Evolutionary conservation across 768 basidiomycete species (phyloP).

Genomic region (Lactarius pseudohatsudake): DNA sequence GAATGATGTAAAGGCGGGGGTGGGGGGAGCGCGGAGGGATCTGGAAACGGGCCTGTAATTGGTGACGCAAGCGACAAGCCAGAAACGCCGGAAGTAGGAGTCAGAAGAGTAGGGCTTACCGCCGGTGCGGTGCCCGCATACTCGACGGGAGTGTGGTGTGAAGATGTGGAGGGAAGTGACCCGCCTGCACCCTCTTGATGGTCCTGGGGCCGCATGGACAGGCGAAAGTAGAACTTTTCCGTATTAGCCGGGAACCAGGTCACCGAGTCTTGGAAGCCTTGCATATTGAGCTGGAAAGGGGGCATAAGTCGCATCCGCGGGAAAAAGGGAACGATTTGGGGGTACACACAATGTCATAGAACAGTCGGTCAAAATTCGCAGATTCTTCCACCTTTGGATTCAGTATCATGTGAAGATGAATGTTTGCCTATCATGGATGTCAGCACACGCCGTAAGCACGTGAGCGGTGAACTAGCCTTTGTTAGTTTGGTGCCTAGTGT

Average conservation of each 20-base stretch:
- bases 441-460: conserved; percentile 16
- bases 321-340: not conserved
- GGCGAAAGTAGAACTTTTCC: conserved; percentile 22
- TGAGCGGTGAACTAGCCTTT: conserved; percentile 22
- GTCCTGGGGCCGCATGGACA: conserved; percentile 21
- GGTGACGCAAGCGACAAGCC: conserved; percentile 25
- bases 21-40: conserved; percentile 10
- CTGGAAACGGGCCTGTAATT: conserved; percentile 16
- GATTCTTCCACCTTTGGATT: conserved; percentile 20
- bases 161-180: conserved; percentile 4
- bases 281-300: conserved; percentile 20
- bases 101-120: conserved; percentile 23
- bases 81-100: conserved; percentile 15
- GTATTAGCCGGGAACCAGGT: conserved; percentile 25
- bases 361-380: conserved; percentile 18
- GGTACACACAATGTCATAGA: conserved; percentile 26
- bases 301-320: not conserved
- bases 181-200: conserved; percentile 9
- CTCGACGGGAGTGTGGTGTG: conserved; percentile 6
- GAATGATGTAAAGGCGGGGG: conserved; percentile 5
- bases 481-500: conserved; percentile 19
- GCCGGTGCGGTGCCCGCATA: conserved; percentile 10
- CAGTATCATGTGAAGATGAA: conserved; percentile 31
- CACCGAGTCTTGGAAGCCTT: conserved; percentile 16
- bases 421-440: conserved; percentile 26